phyloP scores from a whole-genome alignment of 495 filamentous ascomycete genomes.

The Lasiosphaeriaceae sp. region DNA sequence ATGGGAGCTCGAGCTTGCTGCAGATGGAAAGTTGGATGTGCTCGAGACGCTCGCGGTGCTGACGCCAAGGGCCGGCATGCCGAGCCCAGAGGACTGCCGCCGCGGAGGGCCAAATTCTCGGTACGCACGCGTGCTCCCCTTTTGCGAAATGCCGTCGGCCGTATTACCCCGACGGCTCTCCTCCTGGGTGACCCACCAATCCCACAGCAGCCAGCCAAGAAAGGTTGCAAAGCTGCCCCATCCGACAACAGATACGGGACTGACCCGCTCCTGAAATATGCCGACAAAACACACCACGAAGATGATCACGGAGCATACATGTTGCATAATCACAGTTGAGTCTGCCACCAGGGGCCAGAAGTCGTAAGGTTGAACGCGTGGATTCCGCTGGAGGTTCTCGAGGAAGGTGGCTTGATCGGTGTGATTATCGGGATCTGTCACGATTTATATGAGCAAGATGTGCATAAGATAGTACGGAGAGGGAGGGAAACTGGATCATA shows the following conservation, averaged over 20 bases:
- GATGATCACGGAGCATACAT: conserved; percentile 88
- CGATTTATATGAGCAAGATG: neutral
- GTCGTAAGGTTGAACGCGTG: conserved; percentile 88
- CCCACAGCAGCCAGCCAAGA: conserved; percentile 86
- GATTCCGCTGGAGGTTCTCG: conserved; percentile 92
- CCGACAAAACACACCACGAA: conserved; percentile 92
- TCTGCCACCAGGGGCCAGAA: conserved; percentile 97
- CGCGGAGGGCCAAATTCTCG: conserved; percentile 20
- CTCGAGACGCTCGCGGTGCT: conserved; percentile 27
- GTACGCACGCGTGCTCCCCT: conserved; percentile 10
- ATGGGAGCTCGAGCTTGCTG: conserved; percentile 39
- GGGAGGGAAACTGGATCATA: conserved; percentile 35
- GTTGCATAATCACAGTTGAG: conserved; percentile 94
- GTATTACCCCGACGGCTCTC: conserved; percentile 40
- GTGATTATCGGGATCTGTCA: conserved; percentile 90
- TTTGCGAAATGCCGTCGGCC: conserved; percentile 30
- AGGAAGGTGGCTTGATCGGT: conserved; percentile 95
- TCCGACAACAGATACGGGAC: conserved; percentile 79
- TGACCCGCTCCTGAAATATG: conserved; percentile 80
- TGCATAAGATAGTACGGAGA: neutral
- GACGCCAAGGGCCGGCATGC: conserved; percentile 12
- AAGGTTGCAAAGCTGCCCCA: conserved; percentile 80
- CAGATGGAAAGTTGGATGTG: conserved; percentile 29
- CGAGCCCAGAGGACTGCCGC: conserved; percentile 21
- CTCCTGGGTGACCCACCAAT: conserved; percentile 71